Evolutionary conservation across 163 green algal species (phyloP).

Genomic region (Scenedesmus sp.): DNA sequence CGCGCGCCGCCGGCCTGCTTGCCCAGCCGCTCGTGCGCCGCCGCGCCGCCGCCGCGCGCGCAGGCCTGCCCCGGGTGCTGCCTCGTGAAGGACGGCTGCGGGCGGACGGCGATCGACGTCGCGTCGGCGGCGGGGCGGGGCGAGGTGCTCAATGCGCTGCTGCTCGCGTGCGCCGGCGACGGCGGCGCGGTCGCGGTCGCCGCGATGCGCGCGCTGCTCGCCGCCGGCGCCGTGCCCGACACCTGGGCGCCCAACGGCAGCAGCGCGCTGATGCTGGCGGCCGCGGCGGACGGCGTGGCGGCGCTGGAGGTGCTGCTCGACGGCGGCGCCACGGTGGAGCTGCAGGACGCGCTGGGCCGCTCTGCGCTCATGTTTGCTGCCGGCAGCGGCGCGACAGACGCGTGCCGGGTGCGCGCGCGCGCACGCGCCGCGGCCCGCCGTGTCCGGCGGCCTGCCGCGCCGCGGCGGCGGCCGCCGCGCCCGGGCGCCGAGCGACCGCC

Average conservation of each 20-base stretch:
- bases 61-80: slow-evolving; percentile 55
- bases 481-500: too few species aligned
- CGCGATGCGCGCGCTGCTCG: slow-evolving; percentile 69
- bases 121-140: slow-evolving; percentile 60
- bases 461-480: slow-evolving; percentile 35
- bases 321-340: slow-evolving; percentile 73
- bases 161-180: slow-evolving; percentile 75
- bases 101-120: slow-evolving; percentile 69
- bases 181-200: slow-evolving; percentile 34
- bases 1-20: neutral
- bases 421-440: neutral
- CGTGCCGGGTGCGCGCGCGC: slow-evolving; percentile 31
- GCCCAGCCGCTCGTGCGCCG: neutral
- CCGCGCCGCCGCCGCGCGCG: neutral
- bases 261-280: slow-evolving; percentile 81
- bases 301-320: slow-evolving; percentile 71
- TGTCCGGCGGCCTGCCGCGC: slow-evolving; percentile 9
- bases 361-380: slow-evolving; percentile 86
- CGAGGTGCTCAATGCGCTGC: slow-evolving; percentile 86
- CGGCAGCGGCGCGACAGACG: slow-evolving; percentile 57
- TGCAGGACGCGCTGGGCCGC: slow-evolving; percentile 77
- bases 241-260: slow-evolving; percentile 83
- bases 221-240: slow-evolving; percentile 75
- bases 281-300: slow-evolving; percentile 59
- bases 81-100: slow-evolving; percentile 59